Base-by-base conservation (phyloP, 208 protist species). In the Leishmania guyanensis region DNA sequence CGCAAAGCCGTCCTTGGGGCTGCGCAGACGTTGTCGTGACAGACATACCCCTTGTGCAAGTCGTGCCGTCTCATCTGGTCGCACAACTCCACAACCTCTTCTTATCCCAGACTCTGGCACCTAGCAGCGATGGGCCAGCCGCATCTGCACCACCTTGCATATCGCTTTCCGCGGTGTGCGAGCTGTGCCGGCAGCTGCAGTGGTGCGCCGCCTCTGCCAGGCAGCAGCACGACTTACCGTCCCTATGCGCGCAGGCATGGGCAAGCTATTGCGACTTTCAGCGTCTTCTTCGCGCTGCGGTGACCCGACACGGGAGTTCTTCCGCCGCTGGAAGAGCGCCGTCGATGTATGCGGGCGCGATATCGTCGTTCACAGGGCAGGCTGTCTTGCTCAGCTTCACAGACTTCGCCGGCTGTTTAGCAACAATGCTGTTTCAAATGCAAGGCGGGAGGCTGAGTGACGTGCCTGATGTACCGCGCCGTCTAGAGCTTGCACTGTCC, bases 381-480 rank as follows among this genome's bases (percentile, higher is more conserved):
- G 9, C 76, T 14, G 26, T 26, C 8, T n/a, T 43, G 50, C 64
- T 86, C 65, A 86, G 48, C 78, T 62, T 86, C 17, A 9, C 33
- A 12, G 82, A 86, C 12, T 50, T 86, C 36, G 56, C 82, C 43
- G 82, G 58, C 22, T 86, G 82, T n/a, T 58, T 86, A 53, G 66
- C 82, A 0, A 22, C 80, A 43, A n/a, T 86, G 64, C 74, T 82
- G 3, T 74, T 86, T 16, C 77, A 39, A 20, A 53, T 26, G 3
- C 29, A 79, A 33, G 64, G 60, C 17, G 60, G 78, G 22, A 71
- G 65, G 2, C 73, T 86, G 12, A 36, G 68, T 58, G 82, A 86
- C 66, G 56, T 86, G 10, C 82, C 82, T 4, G 77, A 86, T 39
- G 78, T 86, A 56, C 82, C 82, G 12, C 82, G 82, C 3, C 72